Evolutionary conservation across 306 rosid genomes (phyloP).

Genomic region (Senna siamea): DNA sequence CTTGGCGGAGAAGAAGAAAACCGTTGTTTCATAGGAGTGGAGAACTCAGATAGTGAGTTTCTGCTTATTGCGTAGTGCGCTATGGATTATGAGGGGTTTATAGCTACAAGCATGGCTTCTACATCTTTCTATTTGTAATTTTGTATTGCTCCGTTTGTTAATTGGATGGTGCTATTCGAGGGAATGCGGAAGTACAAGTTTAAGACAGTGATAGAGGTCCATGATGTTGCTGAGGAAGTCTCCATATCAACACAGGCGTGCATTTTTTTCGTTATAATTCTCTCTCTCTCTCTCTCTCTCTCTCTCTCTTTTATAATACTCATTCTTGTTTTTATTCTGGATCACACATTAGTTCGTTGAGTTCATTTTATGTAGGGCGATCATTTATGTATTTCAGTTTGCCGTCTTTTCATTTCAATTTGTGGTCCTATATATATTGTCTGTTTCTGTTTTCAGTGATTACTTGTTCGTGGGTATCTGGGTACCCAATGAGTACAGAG

Average conservation of each 20-base stretch:
- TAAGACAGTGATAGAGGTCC: neutral
- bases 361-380: neutral
- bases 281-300: neutral
- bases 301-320: neutral
- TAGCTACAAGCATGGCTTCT: neutral
- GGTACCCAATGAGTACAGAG: neutral
- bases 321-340: neutral
- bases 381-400: neutral
- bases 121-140: neutral
- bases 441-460: neutral
- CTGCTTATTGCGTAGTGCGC: neutral
- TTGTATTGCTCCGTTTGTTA: neutral
- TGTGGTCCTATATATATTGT: neutral
- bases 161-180: neutral
- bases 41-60: neutral
- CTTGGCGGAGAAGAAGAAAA: neutral
- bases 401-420: neutral
- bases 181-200: slow-evolving; percentile 11
- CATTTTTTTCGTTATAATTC: no score
- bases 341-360: neutral
- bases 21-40: neutral
- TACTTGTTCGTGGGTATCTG: neutral
- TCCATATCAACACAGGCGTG: slow-evolving; percentile 16
- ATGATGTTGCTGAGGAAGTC: neutral
- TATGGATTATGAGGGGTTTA: neutral